These are phyloP conservation scores for Hypomontagnella submonticulosa DNA, from an alignment of 495 filamentous ascomycete species.

Conservation along the genomic window DNA sequence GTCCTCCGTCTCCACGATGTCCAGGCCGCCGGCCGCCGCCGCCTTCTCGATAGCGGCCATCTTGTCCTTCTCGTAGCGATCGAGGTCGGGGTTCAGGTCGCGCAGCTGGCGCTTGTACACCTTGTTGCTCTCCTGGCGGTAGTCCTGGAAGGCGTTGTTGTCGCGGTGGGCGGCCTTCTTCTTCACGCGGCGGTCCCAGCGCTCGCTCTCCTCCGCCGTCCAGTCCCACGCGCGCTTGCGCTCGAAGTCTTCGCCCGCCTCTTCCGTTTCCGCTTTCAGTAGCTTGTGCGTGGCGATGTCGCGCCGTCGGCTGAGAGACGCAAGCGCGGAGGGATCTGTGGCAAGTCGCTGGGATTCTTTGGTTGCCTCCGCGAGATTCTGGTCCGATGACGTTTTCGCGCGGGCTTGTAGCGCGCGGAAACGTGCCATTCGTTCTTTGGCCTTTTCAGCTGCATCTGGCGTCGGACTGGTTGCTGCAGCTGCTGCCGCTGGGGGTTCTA, in stretches of 20 bases:
- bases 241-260: slow-evolving; percentile 90
- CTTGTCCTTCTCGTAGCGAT: slow-evolving; percentile 86
- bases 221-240: slow-evolving; percentile 98
- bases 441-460: slow-evolving; percentile 57
- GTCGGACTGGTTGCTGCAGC: slow-evolving; percentile 28
- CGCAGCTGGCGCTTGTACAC: slow-evolving; percentile 92
- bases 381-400: slow-evolving; percentile 79
- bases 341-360: slow-evolving; percentile 83
- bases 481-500: slow-evolving; percentile 10
- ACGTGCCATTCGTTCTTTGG: slow-evolving; percentile 68
- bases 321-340: slow-evolving; percentile 77
- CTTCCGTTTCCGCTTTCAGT: slow-evolving; percentile 88
- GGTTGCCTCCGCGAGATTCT: slow-evolving; percentile 84
- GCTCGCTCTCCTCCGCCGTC: slow-evolving; percentile 92
- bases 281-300: slow-evolving; percentile 92
- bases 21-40: slow-evolving; percentile 79
- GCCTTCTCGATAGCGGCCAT: slow-evolving; percentile 84
- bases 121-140: slow-evolving; percentile 84
- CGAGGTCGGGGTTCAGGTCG: slow-evolving; percentile 75
- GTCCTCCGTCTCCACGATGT: slow-evolving; percentile 92
- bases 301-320: slow-evolving; percentile 78
- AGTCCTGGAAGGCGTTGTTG: slow-evolving; percentile 91
- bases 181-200: slow-evolving; percentile 88
- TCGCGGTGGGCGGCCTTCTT: slow-evolving; percentile 88
- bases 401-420: slow-evolving; percentile 90